phyloP scores from a whole-genome alignment of 176 grass and related monocot species.

The Guadua angustifolia region DNA sequence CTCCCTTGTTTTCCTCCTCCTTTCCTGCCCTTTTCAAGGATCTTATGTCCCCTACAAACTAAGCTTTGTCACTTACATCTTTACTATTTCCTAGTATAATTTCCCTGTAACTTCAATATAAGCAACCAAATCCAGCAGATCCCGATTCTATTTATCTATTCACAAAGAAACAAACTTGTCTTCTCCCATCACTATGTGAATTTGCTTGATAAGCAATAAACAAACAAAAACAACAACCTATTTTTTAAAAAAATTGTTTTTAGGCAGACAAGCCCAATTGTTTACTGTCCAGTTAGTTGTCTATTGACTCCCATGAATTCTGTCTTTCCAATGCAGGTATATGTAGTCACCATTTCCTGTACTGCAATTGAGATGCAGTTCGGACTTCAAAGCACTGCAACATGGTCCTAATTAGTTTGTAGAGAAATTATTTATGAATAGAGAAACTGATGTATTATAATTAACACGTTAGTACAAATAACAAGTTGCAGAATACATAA shows the following conservation, averaged over 20 bases:
- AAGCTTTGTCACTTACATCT: conserved; percentile 19
- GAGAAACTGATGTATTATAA: background rate
- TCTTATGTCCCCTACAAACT: conserved; percentile 53
- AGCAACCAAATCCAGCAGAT: conserved; percentile 25
- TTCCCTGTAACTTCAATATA: conserved; percentile 2
- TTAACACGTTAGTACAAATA: conserved; percentile 3
- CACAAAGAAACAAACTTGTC: conserved; percentile 35
- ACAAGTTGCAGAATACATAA: conserved; percentile 37
- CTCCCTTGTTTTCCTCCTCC: conserved; percentile 60
- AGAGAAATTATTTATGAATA: background rate
- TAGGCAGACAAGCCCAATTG: conserved; percentile 1
- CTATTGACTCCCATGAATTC: conserved; percentile 3
- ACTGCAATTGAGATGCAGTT: conserved; percentile 26
- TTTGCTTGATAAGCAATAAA: conserved; percentile 2
- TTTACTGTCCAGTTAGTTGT: conserved; percentile 29
- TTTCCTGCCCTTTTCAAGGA: conserved; percentile 64
- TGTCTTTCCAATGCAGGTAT: conserved; percentile 22
- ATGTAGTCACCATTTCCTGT: conserved; percentile 1
- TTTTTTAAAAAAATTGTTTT: conserved; percentile 11
- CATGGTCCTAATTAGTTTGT: conserved; percentile 25
- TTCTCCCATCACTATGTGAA: conserved; percentile 8
- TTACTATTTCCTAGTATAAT: conserved; percentile 7
- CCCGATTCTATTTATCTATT: conserved; percentile 27
- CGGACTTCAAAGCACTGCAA: background rate
- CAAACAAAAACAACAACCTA: background rate